Base-by-base conservation (phyloP, 345 rosid species). In the Trapa incisa region DNA sequence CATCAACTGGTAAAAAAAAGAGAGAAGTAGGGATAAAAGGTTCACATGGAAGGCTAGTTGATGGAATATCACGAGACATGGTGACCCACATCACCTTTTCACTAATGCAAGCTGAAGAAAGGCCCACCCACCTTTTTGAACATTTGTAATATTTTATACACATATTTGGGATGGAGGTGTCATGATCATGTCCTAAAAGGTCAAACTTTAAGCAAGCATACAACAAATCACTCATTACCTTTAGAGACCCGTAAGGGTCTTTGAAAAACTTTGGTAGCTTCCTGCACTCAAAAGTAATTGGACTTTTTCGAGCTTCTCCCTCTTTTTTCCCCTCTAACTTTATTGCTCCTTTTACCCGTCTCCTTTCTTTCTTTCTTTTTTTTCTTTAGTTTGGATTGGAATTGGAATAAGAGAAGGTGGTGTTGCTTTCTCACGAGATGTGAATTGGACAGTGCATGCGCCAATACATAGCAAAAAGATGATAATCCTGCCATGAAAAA, bases 131-230 rank as follows among this genome's bases (percentile, higher is more conserved):
- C 57, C 80, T 74, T 80, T 80, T 67, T 47, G 63, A 58, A 69
- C 63, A 67, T 54, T 70, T 47, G 41, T 43, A 69, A 29, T 57
- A 2, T 6, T 58, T 2, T 22, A n/a, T 17, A n/a, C 11, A 45
- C 13, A n/a, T n/a, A n/a, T n/a, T 54, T n/a, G 33, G 63, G 16
- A 22, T 22, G 29, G 29, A 22, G 37, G 16, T 56, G 42, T 67
- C 41, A 71, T 45, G 29, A 81, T 78, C 77, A 76, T 78, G 79
- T 65, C 80, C 72, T 45, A 70, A 65, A 72, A 78, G 83, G 85
- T 86, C 90, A 86, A 82, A 77, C 83, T 82, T 82, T 73, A 86
- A 84, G 88, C 88, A 84, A 82, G 72, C 84, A 80, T 76, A 73
- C 52, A 75, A 79, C 68, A 68, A 81, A 73, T 71, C 77, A 74